Base-by-base conservation (phyloP, 2,329 filamentous ascomycete species). In the Gaeumannomyces tritici region DNA sequence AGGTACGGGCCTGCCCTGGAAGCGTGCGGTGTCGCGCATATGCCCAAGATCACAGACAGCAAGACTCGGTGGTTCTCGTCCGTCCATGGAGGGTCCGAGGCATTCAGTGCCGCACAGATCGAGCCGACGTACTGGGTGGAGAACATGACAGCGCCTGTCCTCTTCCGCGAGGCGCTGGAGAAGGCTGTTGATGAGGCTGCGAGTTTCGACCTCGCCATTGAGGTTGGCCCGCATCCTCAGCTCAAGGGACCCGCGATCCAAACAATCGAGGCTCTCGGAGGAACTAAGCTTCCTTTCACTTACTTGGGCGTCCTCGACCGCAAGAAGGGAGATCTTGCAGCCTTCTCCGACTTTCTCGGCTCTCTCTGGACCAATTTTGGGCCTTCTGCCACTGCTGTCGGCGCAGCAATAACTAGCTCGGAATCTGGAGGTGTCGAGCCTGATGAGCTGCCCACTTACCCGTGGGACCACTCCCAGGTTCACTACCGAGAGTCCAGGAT, bases 381-480 rank as follows among this genome's bases (percentile, higher is more conserved):
- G 0, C 65, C 69, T 0, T 62, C 65, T 0, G 64, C 67, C 0
- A 21, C 66, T 68, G 0, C 60, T 66, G 21, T 63, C 72, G 42
- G 21, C 42, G 42, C 42, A 7, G 18, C 18, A 18, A 51, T 21
- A 8, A 11, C 33, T 63, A 18, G 31, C 4, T 21, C n/a, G 18
- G 29, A 58, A 21, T 21, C 31, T 1, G 29, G 27, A 12, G 47
- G 42, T 29, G 21, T 62, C 0, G 58, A 63, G 11, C 66, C 73
- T 6, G 26, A 57, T 2, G 64, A 72, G 47, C 62, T 78, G 0
- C 80, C 80, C 1, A 63, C 67, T 0, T 83, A 83, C 62, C 73
- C 76, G 0, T 83, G 80, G 77, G 77, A 82, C 56, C 79, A 82
- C 65, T 73, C 73, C 1, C 72, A 74, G 29, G 63, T 66, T 1